These are phyloP conservation scores for Spathaspora arborariae DNA, from an alignment of 805 yeast species.

Conservation along the genomic window DNA sequence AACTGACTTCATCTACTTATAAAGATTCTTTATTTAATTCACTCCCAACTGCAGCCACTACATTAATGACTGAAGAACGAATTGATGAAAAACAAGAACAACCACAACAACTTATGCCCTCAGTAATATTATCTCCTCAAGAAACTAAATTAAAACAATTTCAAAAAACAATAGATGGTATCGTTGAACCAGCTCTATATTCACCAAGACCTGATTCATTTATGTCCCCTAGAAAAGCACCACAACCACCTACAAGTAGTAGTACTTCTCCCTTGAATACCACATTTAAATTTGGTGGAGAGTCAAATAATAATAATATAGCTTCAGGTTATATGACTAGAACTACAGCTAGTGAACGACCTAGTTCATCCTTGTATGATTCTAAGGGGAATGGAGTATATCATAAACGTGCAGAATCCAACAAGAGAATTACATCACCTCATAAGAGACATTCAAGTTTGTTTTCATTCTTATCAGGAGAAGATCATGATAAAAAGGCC, in stretches of 20 bases:
- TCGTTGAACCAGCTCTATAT: constrained; percentile 10
- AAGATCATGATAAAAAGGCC: constrained; percentile 2
- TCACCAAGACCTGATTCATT: constrained; percentile 15
- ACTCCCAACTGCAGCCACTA: constrained; percentile 6
- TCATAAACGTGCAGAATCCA: constrained; percentile 8
- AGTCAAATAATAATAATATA: no score
- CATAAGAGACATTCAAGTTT: constrained; percentile 64
- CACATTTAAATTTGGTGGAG: constrained; percentile 31
- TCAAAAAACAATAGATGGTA: constrained; percentile 39
- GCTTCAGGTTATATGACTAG: constrained; percentile 18
- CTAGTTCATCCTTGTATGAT: constrained; percentile 48
- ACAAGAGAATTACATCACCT: constrained; percentile 9
- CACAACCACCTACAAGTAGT: constrained; percentile 55
- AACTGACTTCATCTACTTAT: constrained; percentile 3
- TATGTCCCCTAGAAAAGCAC: constrained; percentile 65
- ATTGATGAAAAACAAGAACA: constrained; percentile 6
- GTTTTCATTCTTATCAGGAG: constrained; percentile 45
- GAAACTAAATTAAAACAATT: background rate
- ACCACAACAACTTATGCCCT: constrained; percentile 32
- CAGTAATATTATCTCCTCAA: constrained; percentile 26
- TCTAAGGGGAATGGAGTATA: background rate
- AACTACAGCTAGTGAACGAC: constrained; percentile 32
- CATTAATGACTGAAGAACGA: background rate
- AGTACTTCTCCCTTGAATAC: constrained; percentile 17
- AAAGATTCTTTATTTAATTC: constrained; percentile 2